Evolutionary conservation across 441 rosid species (phyloP).

Genomic region (Raphanus hybrid): DNA sequence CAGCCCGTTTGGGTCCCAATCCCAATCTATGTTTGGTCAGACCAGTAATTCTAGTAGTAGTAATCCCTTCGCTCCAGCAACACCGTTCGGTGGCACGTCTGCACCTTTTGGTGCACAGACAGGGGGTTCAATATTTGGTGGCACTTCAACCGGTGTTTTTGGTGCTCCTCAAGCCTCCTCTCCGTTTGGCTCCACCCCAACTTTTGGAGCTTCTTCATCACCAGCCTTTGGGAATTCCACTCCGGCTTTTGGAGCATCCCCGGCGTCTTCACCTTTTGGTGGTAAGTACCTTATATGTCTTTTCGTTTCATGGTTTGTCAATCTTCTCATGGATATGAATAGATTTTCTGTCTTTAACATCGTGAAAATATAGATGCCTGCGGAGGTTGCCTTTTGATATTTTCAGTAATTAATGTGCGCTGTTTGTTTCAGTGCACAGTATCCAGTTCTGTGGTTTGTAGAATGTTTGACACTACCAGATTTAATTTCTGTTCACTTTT

Average conservation of each 20-base stretch:
- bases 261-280: constrained; percentile 69
- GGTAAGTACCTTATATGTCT: constrained; percentile 48
- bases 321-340: neutral
- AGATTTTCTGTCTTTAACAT: neutral
- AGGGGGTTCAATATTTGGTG: constrained; percentile 76
- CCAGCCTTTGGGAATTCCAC: constrained; percentile 73
- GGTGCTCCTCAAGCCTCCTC: constrained; percentile 71
- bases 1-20: constrained; percentile 74
- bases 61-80: constrained; percentile 83
- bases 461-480: neutral
- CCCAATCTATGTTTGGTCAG: constrained; percentile 84
- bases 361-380: neutral
- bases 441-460: neutral
- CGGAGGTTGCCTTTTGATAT: neutral
- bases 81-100: constrained; percentile 78
- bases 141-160: constrained; percentile 90
- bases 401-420: neutral
- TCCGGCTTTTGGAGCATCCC: constrained; percentile 74
- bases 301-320: constrained; percentile 3
- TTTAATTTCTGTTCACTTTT: constrained; percentile 6
- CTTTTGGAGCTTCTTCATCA: constrained; percentile 78
- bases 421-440: neutral
- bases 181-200: constrained; percentile 63
- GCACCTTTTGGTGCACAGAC: constrained; percentile 78
- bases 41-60: constrained; percentile 62